Percentiles rank a stretch among this genome's conserved stretches.
Evolutionary conservation across 2,329 filamentous ascomycete species (phyloP).

Genomic region (Hortaea werneckii): DNA sequence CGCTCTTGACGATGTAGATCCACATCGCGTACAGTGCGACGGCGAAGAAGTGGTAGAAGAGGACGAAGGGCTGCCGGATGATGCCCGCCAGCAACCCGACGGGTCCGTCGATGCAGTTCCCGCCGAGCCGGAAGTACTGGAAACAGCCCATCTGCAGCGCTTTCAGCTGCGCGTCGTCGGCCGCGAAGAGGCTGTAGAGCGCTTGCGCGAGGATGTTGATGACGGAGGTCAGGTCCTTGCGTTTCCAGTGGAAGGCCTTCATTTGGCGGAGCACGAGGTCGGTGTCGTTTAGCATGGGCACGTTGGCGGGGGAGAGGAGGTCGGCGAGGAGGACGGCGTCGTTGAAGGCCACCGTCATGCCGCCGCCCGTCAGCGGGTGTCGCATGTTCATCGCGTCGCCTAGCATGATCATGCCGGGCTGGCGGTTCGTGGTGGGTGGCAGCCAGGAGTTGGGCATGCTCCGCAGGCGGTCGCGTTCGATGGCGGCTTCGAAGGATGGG

Average conservation of each 20-base stretch:
- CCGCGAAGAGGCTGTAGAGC: constrained; percentile 83
- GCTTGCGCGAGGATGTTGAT: constrained; percentile 98
- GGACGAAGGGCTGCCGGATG: constrained; percentile 62
- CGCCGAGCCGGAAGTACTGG: constrained; percentile 70
- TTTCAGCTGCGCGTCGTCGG: constrained; percentile 64
- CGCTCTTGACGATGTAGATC: constrained; percentile 43
- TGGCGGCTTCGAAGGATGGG: constrained; percentile 62
- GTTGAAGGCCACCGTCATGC: constrained; percentile 96
- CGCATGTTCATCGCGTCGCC: constrained; percentile 99
- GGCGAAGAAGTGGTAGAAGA: constrained; percentile 89
- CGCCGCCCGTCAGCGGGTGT: constrained; percentile 92
- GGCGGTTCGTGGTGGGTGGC: constrained; percentile 63
- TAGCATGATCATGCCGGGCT: constrained; percentile 66
- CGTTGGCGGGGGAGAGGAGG: constrained; percentile 57
- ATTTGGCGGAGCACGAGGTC: constrained; percentile 58
- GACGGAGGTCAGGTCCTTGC: constrained; percentile 72
- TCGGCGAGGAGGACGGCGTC: constrained; percentile 72
- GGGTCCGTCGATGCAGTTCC: constrained; percentile 65
- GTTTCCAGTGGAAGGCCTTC: constrained; percentile 70
- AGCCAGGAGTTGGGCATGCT: constrained; percentile 97
- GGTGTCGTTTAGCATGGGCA: constrained; percentile 62
- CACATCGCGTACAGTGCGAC: constrained; percentile 85
- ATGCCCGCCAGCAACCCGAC: constrained; percentile 73
- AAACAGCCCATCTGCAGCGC: constrained; percentile 87
- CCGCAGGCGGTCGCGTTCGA: constrained; percentile 67